phyloP scores from a whole-genome alignment of 176 grass and related monocot genomes.

The Avena insularis region DNA sequence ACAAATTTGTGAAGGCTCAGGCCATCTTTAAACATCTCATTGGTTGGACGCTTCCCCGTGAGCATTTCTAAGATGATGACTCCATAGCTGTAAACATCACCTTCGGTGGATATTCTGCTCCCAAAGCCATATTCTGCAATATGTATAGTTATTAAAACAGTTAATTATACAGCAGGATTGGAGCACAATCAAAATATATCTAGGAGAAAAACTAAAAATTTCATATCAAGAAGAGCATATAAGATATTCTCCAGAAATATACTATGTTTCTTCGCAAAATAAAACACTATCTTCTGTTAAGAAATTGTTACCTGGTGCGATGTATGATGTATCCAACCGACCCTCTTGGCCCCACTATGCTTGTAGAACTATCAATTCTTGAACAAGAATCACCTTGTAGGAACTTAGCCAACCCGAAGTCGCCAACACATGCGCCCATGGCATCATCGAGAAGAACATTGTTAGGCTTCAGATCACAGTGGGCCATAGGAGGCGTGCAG shows the following conservation, averaged over 20 bases:
- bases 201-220: too few relatives aligned
- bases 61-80: constrained; percentile 60
- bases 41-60: constrained; percentile 51
- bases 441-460: constrained; percentile 54
- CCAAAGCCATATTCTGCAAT: constrained; percentile 58
- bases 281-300: too few relatives aligned
- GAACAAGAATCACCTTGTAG: background rate
- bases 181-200: too few relatives aligned
- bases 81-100: constrained; percentile 64
- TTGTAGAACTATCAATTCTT: constrained; percentile 17
- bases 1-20: constrained; percentile 55
- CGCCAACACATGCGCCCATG: constrained; percentile 49
- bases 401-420: constrained; percentile 55
- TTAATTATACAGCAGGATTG: too few relatives aligned
- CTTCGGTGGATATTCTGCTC: constrained; percentile 41
- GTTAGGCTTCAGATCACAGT: constrained; percentile 65
- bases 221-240: background rate
- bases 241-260: background rate
- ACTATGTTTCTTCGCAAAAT: too few relatives aligned
- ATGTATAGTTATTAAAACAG: background rate
- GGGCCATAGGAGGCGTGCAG: constrained; percentile 43
- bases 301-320: constrained; percentile 41
- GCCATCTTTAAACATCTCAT: constrained; percentile 53
- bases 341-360: constrained; percentile 33
- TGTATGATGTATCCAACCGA: constrained; percentile 33